Percentiles rank a stretch among this genome's conserved stretches.
These are phyloP conservation scores for Aspergillus fumigatus DNA, from an alignment of 2,329 filamentous ascomycete genomes.

Conservation along the genomic window DNA sequence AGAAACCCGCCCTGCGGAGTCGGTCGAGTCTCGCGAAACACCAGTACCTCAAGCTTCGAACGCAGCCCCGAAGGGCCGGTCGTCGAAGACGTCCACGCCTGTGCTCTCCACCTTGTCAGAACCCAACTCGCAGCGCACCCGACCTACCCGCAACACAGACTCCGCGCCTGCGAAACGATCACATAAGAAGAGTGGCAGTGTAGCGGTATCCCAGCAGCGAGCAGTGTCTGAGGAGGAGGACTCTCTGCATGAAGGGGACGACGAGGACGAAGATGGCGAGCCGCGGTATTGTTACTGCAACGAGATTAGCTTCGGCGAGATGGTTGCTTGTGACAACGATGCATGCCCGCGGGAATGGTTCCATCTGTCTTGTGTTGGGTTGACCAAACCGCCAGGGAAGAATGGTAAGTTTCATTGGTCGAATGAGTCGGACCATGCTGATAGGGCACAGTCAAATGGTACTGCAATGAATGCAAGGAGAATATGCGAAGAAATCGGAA, in stretches of 20 bases:
- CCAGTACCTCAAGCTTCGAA: slow-evolving; percentile 10
- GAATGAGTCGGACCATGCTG: slow-evolving; percentile 8
- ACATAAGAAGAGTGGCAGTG: slow-evolving; percentile 29
- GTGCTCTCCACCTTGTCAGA: slow-evolving; percentile 35
- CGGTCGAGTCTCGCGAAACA: slow-evolving; percentile 32
- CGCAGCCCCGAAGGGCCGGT: slow-evolving; percentile 29
- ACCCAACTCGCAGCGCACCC: slow-evolving; percentile 25
- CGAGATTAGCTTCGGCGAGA: slow-evolving; percentile 74
- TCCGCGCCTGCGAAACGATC: slow-evolving; percentile 31
- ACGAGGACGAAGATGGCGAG: slow-evolving; percentile 64
- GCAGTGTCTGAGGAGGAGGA: slow-evolving; percentile 42
- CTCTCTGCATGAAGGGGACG: slow-evolving; percentile 48
- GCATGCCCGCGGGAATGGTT: slow-evolving; percentile 76
- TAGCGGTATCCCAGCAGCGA: slow-evolving; percentile 20
- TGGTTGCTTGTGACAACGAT: slow-evolving; percentile 75
- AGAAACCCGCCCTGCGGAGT: slow-evolving; percentile 27
- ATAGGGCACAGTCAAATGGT: slow-evolving; percentile 66
- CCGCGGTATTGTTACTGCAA: slow-evolving; percentile 77
- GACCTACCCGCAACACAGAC: slow-evolving; percentile 34
- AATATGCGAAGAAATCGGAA: slow-evolving; percentile 54
- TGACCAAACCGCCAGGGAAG: slow-evolving; percentile 71
- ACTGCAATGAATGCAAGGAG: slow-evolving; percentile 73
- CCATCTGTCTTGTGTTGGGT: slow-evolving; percentile 73
- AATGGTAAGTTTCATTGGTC: slow-evolving; percentile 57
- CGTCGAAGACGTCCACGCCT: slow-evolving; percentile 40